Conservation (phyloP, 176 grass and related monocot genomes). For the Musa acuminata region DNA sequence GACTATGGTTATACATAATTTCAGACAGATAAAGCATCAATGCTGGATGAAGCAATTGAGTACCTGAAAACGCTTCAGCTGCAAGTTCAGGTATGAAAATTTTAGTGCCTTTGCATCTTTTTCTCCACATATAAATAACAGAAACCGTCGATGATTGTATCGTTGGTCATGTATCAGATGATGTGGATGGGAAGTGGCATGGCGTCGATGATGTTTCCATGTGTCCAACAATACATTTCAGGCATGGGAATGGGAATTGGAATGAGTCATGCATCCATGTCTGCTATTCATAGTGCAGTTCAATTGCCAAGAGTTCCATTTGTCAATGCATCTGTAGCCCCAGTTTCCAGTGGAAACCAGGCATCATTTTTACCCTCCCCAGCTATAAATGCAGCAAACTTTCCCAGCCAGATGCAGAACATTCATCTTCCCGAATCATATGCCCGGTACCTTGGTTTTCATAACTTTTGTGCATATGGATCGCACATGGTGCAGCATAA, state of each 20-base stretch:
- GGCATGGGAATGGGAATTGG: conserved; percentile 53
- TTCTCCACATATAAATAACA: not conserved
- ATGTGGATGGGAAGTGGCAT: conserved; percentile 98
- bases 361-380: conserved; percentile 24
- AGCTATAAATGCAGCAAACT: conserved; percentile 24
- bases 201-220: conserved; percentile 72
- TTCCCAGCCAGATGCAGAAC: conserved; percentile 36
- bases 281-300: conserved; percentile 9
- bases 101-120: not conserved
- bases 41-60: conserved; percentile 95
- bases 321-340: conserved; percentile 31
- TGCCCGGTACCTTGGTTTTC: conserved; percentile 50
- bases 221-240: conserved; percentile 68
- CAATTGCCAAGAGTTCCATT: conserved; percentile 58
- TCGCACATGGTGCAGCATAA: conserved; percentile 39
- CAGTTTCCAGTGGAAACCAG: conserved; percentile 30
- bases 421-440: conserved; percentile 39
- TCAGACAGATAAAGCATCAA: conserved; percentile 90
- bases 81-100: conserved; percentile 57
- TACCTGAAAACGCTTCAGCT: conserved; percentile 93
- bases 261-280: conserved; percentile 27
- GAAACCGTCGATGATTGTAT: not conserved
- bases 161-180: conserved; percentile 33
- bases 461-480: conserved; percentile 50
- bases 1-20: not conserved